phyloP scores from a whole-genome alignment of 306 rosid genomes.

The Acacia confusa region DNA sequence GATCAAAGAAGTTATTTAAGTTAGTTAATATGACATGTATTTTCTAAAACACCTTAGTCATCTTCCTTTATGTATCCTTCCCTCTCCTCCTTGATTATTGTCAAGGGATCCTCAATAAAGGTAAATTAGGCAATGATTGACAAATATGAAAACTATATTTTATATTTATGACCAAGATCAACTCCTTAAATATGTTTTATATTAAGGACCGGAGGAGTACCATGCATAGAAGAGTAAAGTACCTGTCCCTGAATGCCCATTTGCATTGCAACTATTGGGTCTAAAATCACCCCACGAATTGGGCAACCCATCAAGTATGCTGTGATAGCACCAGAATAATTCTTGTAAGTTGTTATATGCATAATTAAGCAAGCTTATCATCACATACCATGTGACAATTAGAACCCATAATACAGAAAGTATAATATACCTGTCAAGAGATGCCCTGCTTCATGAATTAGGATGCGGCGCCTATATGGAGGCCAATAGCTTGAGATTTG shows the following conservation, averaged over 20 bases:
- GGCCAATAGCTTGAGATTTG: constrained; percentile 98
- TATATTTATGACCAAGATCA: no score
- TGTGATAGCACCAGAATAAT: constrained; percentile 41
- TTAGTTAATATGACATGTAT: no score
- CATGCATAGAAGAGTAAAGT: constrained; percentile 29
- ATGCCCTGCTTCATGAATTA: constrained; percentile 97
- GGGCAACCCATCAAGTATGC: constrained; percentile 97
- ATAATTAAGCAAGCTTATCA: neutral
- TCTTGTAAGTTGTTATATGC: constrained; percentile 24
- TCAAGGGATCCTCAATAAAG: no score
- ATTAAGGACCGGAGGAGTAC: neutral
- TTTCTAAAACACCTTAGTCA: no score
- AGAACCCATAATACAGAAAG: constrained; percentile 15
- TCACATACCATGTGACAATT: neutral
- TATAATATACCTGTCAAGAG: constrained; percentile 58
- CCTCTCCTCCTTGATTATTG: no score
- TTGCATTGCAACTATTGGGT: constrained; percentile 94
- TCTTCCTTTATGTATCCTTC: no score
- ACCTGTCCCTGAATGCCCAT: constrained; percentile 99
- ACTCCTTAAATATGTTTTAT: no score
- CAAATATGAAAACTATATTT: no score
- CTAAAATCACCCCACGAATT: constrained; percentile 89
- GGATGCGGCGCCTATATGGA: constrained; percentile 77
- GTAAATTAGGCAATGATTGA: no score
- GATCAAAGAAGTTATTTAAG: no score